phyloP scores from a whole-genome alignment of 1,284 basidiomycete species.

The Cutaneotrichosporon arboriforme region DNA sequence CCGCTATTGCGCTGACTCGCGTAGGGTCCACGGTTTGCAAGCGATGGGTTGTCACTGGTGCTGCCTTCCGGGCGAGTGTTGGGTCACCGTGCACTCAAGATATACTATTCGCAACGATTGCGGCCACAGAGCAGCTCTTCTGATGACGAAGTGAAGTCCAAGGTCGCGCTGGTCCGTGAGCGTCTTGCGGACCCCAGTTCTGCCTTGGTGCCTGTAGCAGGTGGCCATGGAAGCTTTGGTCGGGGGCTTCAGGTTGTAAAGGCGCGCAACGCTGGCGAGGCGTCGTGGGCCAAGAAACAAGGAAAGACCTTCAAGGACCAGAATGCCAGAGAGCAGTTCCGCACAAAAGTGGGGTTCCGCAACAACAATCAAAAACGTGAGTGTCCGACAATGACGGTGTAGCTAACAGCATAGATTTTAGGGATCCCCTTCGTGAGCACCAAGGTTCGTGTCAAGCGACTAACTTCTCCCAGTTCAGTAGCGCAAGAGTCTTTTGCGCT shows the following conservation, averaged over 20 bases:
- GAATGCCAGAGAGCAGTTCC: constrained; percentile 71
- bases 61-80: constrained; percentile 88
- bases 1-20: too few species aligned
- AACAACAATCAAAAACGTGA: constrained; percentile 79
- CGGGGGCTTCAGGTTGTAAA: constrained; percentile 73
- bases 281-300: constrained; percentile 83
- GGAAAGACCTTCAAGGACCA: constrained; percentile 80
- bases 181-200: constrained; percentile 73
- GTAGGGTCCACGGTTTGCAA: constrained; percentile 35
- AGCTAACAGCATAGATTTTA: constrained; percentile 53
- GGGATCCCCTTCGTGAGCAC: constrained; percentile 49
- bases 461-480: too few species aligned
- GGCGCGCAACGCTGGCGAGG: constrained; percentile 91
- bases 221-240: constrained; percentile 79
- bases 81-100: constrained; percentile 79
- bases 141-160: constrained; percentile 30
- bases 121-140: constrained; percentile 51
- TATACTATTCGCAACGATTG: constrained; percentile 84
- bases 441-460: not conserved
- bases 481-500: too few species aligned
- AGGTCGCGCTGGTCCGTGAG: constrained; percentile 63
- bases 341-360: constrained; percentile 59
- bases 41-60: constrained; percentile 74
- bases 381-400: constrained; percentile 10
- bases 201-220: constrained; percentile 73